Conservation (phyloP, 257 asterid species). For the Solanum lignicaule region DNA sequence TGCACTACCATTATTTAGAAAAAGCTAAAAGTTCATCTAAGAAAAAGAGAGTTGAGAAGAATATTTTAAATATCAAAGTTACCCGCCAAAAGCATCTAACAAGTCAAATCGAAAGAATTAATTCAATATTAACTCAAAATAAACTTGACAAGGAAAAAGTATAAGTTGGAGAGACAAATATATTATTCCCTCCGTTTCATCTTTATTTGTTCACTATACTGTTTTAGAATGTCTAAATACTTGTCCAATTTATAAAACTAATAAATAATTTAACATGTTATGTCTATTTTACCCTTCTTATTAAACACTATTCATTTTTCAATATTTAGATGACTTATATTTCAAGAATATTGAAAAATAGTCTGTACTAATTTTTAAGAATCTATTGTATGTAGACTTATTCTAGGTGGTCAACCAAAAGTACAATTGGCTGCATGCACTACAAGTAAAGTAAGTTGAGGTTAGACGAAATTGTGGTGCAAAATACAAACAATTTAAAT, state of each 20-base stretch:
- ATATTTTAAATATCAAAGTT: neutral
- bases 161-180: neutral
- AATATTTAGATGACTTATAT: neutral
- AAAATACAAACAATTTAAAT: neutral
- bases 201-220: too few species aligned
- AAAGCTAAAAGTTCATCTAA: neutral
- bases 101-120: neutral
- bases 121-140: neutral
- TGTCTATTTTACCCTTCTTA: too few species aligned
- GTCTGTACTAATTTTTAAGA: neutral
- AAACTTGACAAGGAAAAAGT: neutral
- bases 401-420: neutral
- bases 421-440: neutral
- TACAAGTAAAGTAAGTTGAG: neutral
- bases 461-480: neutral
- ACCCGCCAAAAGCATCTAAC: neutral
- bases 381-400: neutral
- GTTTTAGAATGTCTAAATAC: too few species aligned
- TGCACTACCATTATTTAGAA: neutral
- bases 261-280: too few species aligned
- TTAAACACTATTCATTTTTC: too few species aligned
- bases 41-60: neutral
- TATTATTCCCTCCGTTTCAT: too few species aligned
- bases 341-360: too few species aligned
- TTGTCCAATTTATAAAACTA: too few species aligned